Evolutionary conservation across 768 basidiomycete species (phyloP).

Genomic region (Mycena venus): DNA sequence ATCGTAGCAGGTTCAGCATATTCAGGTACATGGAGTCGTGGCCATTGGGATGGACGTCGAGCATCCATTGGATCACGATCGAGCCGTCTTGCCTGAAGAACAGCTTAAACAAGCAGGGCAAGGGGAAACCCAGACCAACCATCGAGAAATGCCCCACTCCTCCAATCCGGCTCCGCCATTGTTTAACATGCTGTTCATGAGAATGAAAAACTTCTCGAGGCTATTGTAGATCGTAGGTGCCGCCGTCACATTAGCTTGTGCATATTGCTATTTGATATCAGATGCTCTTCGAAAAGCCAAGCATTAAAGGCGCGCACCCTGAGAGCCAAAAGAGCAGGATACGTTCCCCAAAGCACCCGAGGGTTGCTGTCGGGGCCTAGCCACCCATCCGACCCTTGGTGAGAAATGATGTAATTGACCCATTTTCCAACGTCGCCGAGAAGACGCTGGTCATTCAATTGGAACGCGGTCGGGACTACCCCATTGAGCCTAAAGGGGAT

Average conservation of each 20-base stretch:
- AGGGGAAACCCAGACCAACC: not conserved
- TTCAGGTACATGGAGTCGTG: conserved; percentile 24
- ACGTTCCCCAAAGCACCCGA: conserved; percentile 31
- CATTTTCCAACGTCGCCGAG: conserved; percentile 28
- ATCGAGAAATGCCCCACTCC: conserved; percentile 30
- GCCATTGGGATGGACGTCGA: conserved; percentile 26
- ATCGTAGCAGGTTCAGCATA: conserved; percentile 19
- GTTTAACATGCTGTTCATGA: conserved; percentile 23
- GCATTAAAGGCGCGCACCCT: not conserved
- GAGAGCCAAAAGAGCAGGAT: conserved; percentile 28
- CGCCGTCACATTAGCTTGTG: conserved; percentile 30
- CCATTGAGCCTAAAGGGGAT: conserved; percentile 24
- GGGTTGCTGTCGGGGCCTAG: conserved; percentile 29
- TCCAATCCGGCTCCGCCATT: conserved; percentile 23
- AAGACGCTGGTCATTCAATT: conserved; percentile 26
- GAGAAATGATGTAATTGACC: conserved; percentile 29
- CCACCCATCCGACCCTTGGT: conserved; percentile 27
- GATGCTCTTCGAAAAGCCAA: not conserved
- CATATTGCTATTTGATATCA: conserved; percentile 20
- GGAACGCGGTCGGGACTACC: conserved; percentile 28
- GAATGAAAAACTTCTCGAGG: conserved; percentile 26
- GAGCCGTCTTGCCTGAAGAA: conserved; percentile 19
- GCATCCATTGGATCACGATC: conserved; percentile 27
- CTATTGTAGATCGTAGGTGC: conserved; percentile 20
- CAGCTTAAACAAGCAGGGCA: not conserved